phyloP scores from a whole-genome alignment of 768 basidiomycete genomes.

The Filobasidium floriforme region DNA sequence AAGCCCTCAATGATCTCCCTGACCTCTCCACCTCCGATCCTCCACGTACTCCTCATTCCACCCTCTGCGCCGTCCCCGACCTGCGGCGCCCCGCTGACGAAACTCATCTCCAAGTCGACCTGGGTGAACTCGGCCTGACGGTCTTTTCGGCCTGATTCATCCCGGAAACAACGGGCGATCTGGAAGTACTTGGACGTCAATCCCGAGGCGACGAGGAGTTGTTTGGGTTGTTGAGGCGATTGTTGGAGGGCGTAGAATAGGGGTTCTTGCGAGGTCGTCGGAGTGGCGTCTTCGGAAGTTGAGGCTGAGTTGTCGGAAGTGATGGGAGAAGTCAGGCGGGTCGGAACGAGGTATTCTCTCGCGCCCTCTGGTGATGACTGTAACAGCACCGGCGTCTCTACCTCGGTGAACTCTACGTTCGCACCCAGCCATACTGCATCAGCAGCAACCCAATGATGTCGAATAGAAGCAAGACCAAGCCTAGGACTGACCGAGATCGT shows the following conservation, averaged over 20 bases:
- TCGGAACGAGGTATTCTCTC: constrained; percentile 84
- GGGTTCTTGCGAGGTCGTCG: constrained; percentile 22
- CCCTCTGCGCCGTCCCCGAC: constrained; percentile 31
- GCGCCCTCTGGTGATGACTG: constrained; percentile 92
- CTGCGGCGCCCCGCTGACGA: constrained; percentile 65
- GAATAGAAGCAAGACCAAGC: background rate
- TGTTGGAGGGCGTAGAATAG: constrained; percentile 82
- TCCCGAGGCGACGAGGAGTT: constrained; percentile 82
- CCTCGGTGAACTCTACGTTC: constrained; percentile 71
- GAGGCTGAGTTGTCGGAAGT: background rate
- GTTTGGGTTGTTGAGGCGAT: constrained; percentile 94
- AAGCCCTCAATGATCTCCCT: constrained; percentile 69
- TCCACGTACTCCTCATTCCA: constrained; percentile 52
- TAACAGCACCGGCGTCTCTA: constrained; percentile 85
- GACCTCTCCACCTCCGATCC: constrained; percentile 78
- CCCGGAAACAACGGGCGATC: constrained; percentile 87
- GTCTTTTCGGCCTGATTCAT: constrained; percentile 90
- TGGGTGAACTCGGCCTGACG: constrained; percentile 96
- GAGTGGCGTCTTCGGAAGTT: constrained; percentile 4
- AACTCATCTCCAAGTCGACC: constrained; percentile 93
- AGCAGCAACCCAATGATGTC: background rate
- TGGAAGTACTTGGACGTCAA: constrained; percentile 86
- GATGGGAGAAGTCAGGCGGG: constrained; percentile 46
- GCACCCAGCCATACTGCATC: constrained; percentile 13
- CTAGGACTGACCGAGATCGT: constrained; percentile 58